Base-by-base conservation (phyloP, 2,329 filamentous ascomycete species). In the Onygena corvina region DNA sequence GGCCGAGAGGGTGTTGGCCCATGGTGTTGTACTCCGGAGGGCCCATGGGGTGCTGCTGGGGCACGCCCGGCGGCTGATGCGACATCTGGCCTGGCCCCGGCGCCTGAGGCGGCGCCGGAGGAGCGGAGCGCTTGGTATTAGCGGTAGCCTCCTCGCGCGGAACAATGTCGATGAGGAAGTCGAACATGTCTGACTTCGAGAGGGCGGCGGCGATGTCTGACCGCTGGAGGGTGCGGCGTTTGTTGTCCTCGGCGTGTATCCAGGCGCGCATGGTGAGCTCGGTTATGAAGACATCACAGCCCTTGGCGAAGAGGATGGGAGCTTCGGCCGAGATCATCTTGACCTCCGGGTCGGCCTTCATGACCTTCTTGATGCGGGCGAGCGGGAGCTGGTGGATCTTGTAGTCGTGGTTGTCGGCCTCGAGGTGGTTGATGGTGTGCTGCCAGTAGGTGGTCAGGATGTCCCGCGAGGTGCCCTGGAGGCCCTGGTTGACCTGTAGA, bases 261-360 rank as follows among this genome's bases (percentile, higher is more conserved):
- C 92, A 98, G 42, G 92, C 92, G 56, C 92, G 86, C 92, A 98
- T 98, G 5, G 92, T 98, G 53, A 98, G 75, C 69, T 98, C 92
- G 1, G 89, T 95, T 63, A 98, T 98, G 71, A 98, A 98, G 63
- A 96, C 95, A 64, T 98, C 92, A 68, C 92, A 96, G 31, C 90
- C 92, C 69, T 98, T 98, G 47, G 92, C 92, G 61, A 98, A 98
- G 11, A 98, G 75, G 58, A 98, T 98, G 1, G 92, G 92, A 1
- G 92, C 92, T 70, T 98, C 92, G 6, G 92, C 92, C 3, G 89
- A 96, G 55, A 98, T 98, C 92, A 98, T 98, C 74, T 98, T 98
- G 44, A 98, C 92, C 61, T 98, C 92, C 0, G 92, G 92, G 59
- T 98, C 92, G 0, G 92, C 92, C 71, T 98, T 98, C 92, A 98